Evolutionary conservation across 306 rosid species (phyloP).

Genomic region (Cucurbita moschata): DNA sequence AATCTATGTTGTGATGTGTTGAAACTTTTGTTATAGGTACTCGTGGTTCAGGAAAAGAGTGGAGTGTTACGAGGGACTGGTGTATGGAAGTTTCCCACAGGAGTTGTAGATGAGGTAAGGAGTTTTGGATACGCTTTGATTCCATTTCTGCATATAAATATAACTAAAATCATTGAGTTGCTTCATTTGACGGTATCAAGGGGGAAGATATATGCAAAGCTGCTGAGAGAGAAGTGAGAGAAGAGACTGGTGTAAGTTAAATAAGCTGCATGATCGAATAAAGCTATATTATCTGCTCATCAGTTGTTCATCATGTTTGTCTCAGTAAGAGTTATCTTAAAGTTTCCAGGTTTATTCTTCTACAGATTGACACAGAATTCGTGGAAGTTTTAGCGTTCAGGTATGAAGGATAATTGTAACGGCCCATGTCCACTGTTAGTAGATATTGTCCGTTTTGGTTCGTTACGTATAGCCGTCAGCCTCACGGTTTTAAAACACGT

Average conservation of each 20-base stretch:
- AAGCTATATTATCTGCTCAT: background rate
- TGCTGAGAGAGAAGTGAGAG: constrained; percentile 73
- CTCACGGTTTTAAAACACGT: too few relatives aligned
- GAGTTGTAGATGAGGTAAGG: constrained; percentile 65
- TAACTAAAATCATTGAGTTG: constrained; percentile 8
- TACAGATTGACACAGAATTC: constrained; percentile 73
- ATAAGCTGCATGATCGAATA: background rate
- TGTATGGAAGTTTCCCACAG: constrained; percentile 78
- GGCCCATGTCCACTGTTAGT: too few relatives aligned
- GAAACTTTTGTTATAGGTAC: constrained; percentile 23
- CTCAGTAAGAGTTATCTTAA: constrained; percentile 5
- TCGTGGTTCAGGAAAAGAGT: constrained; percentile 73
- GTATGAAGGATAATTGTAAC: constrained; percentile 12
- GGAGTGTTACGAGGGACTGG: constrained; percentile 49
- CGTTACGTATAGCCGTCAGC: too few relatives aligned
- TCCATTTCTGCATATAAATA: background rate
- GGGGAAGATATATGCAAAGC: constrained; percentile 79
- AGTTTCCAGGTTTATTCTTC: constrained; percentile 11
- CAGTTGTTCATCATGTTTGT: background rate
- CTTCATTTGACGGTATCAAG: constrained; percentile 17
- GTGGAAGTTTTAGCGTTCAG: constrained; percentile 72
- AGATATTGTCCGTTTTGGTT: too few relatives aligned
- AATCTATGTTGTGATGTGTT: background rate
- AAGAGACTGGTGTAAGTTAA: constrained; percentile 80
- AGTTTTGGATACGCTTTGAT: background rate